Conservation (phyloP, 116 monocot species). For the Papilionanthe hybrid region DNA sequence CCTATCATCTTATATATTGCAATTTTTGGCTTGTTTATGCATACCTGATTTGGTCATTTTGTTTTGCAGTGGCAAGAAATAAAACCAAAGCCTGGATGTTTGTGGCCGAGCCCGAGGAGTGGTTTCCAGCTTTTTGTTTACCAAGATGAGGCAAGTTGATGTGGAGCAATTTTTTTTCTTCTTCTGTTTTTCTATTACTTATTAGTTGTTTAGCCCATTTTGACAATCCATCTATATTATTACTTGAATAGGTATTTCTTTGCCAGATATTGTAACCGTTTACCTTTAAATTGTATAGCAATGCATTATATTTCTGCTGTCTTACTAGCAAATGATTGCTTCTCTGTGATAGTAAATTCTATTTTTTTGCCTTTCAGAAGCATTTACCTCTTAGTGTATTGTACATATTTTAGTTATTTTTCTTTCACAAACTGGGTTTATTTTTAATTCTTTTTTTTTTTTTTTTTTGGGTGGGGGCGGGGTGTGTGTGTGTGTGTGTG, state of each 20-base stretch:
- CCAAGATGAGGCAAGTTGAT: slow-evolving; percentile 76
- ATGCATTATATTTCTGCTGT: not conserved
- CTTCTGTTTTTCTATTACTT: not conserved
- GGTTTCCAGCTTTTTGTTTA: slow-evolving; percentile 91
- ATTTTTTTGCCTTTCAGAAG: not conserved
- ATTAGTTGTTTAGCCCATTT: not conserved
- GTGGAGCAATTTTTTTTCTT: not conserved
- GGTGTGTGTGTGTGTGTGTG: too few relatives aligned
- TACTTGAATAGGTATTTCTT: not conserved
- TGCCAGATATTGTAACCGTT: not conserved
- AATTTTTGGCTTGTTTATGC: not conserved
- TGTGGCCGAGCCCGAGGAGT: slow-evolving; percentile 94
- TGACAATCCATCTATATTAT: not conserved
- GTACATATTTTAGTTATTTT: not conserved
- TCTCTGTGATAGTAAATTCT: not conserved
- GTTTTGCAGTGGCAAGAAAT: slow-evolving; percentile 95
- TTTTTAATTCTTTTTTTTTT: not conserved
- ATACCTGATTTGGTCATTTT: slow-evolving; percentile 7
- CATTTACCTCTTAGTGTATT: not conserved
- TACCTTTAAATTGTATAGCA: not conserved
- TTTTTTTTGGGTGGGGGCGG: too few relatives aligned
- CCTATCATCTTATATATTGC: not conserved
- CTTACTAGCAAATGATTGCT: not conserved
- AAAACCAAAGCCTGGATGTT: slow-evolving; percentile 66
- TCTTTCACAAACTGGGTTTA: not conserved